Base-by-base conservation (phyloP, 352 stramenopile genomes). In the Globisporangium irregulare region DNA sequence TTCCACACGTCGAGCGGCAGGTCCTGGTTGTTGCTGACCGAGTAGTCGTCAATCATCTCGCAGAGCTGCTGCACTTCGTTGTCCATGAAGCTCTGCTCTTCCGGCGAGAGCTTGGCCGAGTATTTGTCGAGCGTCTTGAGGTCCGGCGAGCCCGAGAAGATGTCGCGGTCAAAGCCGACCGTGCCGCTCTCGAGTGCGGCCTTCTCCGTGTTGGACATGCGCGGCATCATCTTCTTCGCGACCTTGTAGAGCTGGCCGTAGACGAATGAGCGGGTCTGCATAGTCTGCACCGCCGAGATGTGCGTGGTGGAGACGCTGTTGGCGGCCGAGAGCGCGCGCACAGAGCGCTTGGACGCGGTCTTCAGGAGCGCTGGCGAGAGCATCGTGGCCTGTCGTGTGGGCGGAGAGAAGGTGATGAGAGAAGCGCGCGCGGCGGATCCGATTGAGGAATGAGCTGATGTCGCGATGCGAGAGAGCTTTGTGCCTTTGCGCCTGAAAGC, bases 111-210 rank as follows among this genome's bases (percentile, higher is more conserved):
- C 75, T 97, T 93, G 59, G 94, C 93, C 72, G 93, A 80, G 84
- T 98, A 98, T 76, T 97, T 95, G 74, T 98, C 82, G 22, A 99
- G 88, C 58, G 96, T 78, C 76, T 96, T 78, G 34, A 99, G 83
- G 38, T 84, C 90, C 12, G 97, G 97, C 50, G 82, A 93, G 56
- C 97, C 97, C 41, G 87, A 93, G 79, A 99, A 99, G 68, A 99
- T 98, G 67, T 99, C 97, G 63, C 95, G 91, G 76, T 99, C 97
- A 76, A 99, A 99, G 59, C 94, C 95, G 69, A 99, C 97, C 6
- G 95, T 98, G 63, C 95, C 95, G 79, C 91, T 98, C 59, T 97
- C 94, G 38, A 99, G 80, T 59, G 95, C 95, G 64, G 97, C 95
- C 76, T 98, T 97, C 74, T 99, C 95, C 36, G 95, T 99, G 76